Percentiles rank a stretch among this genome's conserved stretches.
Conservation (phyloP, 176 grass and related monocot species). For the Oryza longistaminata region DNA sequence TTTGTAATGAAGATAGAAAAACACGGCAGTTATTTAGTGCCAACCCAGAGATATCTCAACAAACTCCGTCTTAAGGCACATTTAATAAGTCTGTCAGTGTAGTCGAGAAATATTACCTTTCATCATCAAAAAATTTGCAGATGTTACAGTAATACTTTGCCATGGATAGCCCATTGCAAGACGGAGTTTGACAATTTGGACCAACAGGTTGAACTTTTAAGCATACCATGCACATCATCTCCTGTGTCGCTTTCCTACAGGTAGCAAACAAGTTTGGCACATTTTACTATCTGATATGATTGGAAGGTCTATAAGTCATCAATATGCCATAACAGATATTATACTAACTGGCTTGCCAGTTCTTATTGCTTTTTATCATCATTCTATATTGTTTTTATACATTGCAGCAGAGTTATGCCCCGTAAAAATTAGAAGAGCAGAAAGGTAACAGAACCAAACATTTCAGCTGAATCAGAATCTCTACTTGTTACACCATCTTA, state of each 20-base stretch:
- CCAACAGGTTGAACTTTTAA: conserved; percentile 88
- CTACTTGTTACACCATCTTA: background rate
- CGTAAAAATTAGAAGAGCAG: background rate
- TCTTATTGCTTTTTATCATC: background rate
- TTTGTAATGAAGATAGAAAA: background rate
- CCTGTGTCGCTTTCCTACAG: conserved; percentile 84
- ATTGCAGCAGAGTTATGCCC: background rate
- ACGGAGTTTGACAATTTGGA: conserved; percentile 72
- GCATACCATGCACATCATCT: conserved; percentile 99
- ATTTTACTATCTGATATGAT: conserved; percentile 29
- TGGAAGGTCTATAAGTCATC: conserved; percentile 8
- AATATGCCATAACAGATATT: background rate
- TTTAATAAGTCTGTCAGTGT: conserved; percentile 12
- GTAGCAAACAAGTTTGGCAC: conserved; percentile 12
- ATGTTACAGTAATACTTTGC: conserved; percentile 97
- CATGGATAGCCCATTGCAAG: conserved; percentile 74
- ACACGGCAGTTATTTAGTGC: background rate
- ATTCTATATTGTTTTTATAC: conserved; percentile 13
- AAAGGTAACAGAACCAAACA: conserved; percentile 21
- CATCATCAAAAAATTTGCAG: conserved; percentile 99
- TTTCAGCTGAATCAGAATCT: conserved; percentile 1
- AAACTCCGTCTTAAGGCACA: background rate
- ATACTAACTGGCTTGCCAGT: background rate
- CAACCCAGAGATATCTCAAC: background rate
- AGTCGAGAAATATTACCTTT: conserved; percentile 63